phyloP scores from a whole-genome alignment of 2,329 filamentous ascomycete species.

The Colletotrichum somersetense region DNA sequence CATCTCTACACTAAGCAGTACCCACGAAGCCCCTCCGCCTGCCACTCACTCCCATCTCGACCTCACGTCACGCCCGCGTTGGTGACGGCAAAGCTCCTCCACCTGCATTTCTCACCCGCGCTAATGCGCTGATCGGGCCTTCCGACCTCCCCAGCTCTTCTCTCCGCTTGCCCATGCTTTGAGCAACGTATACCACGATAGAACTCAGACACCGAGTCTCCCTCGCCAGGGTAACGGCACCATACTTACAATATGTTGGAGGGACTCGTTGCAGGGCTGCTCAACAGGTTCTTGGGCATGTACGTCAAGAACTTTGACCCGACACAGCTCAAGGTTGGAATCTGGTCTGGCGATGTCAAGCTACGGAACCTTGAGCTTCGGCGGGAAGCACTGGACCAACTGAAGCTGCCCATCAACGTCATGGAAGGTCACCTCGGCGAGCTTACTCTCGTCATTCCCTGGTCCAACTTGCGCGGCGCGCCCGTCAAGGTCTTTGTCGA shows the following conservation, averaged over 20 bases:
- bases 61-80: slow-evolving; percentile 14
- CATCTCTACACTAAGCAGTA: background rate
- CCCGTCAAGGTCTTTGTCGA: slow-evolving; percentile 96
- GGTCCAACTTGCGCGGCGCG: slow-evolving; percentile 95
- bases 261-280: slow-evolving; percentile 93
- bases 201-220: slow-evolving; percentile 29
- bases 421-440: slow-evolving; percentile 94
- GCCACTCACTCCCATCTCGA: background rate
- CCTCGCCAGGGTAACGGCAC: slow-evolving; percentile 78
- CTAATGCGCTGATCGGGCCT: slow-evolving; percentile 6
- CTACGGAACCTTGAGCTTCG: slow-evolving; percentile 92
- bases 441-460: slow-evolving; percentile 93
- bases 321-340: slow-evolving; percentile 96
- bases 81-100: slow-evolving; percentile 20
- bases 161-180: slow-evolving; percentile 31
- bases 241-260: slow-evolving; percentile 84
- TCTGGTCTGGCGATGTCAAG: slow-evolving; percentile 99
- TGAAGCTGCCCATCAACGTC: slow-evolving; percentile 96
- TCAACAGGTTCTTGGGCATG: slow-evolving; percentile 99
- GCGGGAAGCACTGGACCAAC: slow-evolving; percentile 94
- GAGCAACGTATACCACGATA: slow-evolving; percentile 16
- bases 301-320: slow-evolving; percentile 99
- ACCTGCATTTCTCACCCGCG: background rate
- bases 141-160: slow-evolving; percentile 12
- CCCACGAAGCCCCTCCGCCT: slow-evolving; percentile 10